Base-by-base conservation (phyloP, 257 asterid species). In the Plantago major region DNA sequence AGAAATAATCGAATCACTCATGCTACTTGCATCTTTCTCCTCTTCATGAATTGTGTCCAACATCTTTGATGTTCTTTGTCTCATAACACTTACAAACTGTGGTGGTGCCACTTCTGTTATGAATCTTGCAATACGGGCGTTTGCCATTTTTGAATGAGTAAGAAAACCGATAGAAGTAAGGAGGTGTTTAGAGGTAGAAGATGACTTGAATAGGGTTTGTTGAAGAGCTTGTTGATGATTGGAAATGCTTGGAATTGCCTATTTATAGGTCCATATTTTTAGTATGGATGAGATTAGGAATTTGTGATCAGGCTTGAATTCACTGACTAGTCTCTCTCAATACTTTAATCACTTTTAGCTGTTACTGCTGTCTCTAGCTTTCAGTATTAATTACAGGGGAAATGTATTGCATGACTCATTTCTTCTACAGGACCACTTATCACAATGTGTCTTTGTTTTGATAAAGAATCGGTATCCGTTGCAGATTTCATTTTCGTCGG, bases 21-120 rank as follows among this genome's bases (percentile, higher is more conserved):
- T 12, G 49, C 30, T 14, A 4, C 40, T 55, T 59, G 57, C 0
- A 19, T 83, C 95, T 63, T 61, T 86, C 58, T 87, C 93, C 42
- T 86, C 95, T 62, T 87, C 92, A 3, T 79, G 77, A 16, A 84
- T 84, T 12, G 93, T 84, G n/a, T 87, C 95, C 26, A 87, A 65
- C 82, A 79, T 76, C 68, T 79, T 76, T 3, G 85, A 74, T 51
- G 83, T 70, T 53, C 79, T 62, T 13, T 73, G 78, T 69, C 89
- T 78, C 78, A 78, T 74, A 5, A 78, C 78, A 40, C 68, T 73
- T 28, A 78, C 76, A 13, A 82, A 66, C 17, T 78, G 93, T 10
- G 93, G 84, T 0, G 95, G 95, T 13, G 93, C 90, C 9, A 58
- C 84, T 48, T 84, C 86, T 0, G 74, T 80, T 6, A 79, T 70